Base-by-base conservation (phyloP, 1,284 basidiomycete species). In the Thelephora terrestris region DNA sequence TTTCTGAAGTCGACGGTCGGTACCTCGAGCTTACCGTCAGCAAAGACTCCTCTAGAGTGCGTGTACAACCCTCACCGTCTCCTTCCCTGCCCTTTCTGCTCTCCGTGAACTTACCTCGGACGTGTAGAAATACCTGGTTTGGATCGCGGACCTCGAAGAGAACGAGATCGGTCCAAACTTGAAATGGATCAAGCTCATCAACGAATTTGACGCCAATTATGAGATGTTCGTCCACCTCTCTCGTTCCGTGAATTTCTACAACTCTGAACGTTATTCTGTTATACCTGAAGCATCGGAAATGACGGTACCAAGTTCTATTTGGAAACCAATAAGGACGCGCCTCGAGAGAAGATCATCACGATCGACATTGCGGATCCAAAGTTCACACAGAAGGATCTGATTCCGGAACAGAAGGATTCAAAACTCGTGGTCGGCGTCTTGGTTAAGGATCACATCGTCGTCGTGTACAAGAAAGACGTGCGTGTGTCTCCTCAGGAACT, bases 381-480 rank as follows among this genome's bases (percentile, higher is more conserved):
- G 50, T 62, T 65, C 42, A 62, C 64, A 2, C 73, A 77, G 59
- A 66, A 68, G 46, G 84, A 87, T 47, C 67, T 90, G 50, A 80
- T 93, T 34, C 75, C 85, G 0, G 86, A 92, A 63, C 75, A 82
- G 59, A 71, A 76, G 47, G 74, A 81, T 37, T 81, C 85, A 18
- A 70, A 67, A 49, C 67, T 92, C 6, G 71, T 72, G 32, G 69
- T 73, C 39, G 71, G 78, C 20, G 60, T 61, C 25, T 67, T 78
- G 20, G 67, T 88, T 20, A 74, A 76, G 50, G 61, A 74, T 17
- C 73, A 76, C 47, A 71, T 91, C 43, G 74, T 76, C 7, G 60
- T 86, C 14, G 68, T 76, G 43, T 90, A 89, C 70, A 85, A 85
- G 57, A 75, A 80, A 50, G 85, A 92, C 57, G 89, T 88, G 55